Conservation (phyloP, 208 protist genomes). For the Trypanosoma mega region DNA sequence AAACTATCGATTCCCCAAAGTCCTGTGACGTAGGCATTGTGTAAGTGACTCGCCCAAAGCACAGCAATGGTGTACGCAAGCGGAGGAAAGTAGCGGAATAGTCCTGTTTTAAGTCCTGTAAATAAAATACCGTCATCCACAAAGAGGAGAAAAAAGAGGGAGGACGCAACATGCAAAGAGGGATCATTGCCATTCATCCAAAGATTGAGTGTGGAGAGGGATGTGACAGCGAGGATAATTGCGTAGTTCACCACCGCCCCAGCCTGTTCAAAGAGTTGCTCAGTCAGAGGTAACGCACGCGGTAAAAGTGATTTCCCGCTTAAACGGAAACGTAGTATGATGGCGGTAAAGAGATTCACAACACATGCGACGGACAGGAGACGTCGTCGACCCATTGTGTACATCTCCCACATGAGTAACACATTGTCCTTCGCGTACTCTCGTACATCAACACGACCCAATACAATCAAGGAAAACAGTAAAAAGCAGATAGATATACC, state of each 20-base stretch:
- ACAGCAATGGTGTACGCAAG: conserved; percentile 33
- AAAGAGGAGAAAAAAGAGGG: conserved; percentile 69
- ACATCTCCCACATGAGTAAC: conserved; percentile 53
- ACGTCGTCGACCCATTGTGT: conserved; percentile 54
- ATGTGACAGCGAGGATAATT: conserved; percentile 39
- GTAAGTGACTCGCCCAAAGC: conserved; percentile 50
- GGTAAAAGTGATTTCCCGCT: conserved; percentile 57
- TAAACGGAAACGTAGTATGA: conserved; percentile 66
- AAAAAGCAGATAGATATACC: conserved; percentile 35
- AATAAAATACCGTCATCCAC: conserved; percentile 69
- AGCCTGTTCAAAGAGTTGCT: conserved; percentile 28
- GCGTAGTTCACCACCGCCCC: conserved; percentile 59
- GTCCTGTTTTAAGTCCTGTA: conserved; percentile 29
- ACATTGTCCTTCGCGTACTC: conserved; percentile 11
- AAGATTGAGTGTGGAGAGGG: conserved; percentile 57
- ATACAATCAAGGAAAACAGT: conserved; percentile 19
- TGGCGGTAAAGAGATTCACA: conserved; percentile 53
- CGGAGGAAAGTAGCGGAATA: conserved; percentile 75
- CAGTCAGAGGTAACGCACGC: conserved; percentile 32
- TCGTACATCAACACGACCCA: conserved; percentile 19
- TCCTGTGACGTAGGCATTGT: conserved; percentile 35
- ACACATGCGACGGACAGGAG: conserved; percentile 52
- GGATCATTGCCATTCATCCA: conserved; percentile 62
- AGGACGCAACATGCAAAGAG: conserved; percentile 51
- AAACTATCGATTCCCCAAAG: background rate